phyloP scores from a whole-genome alignment of 768 basidiomycete species.

The Postia placenta region DNA sequence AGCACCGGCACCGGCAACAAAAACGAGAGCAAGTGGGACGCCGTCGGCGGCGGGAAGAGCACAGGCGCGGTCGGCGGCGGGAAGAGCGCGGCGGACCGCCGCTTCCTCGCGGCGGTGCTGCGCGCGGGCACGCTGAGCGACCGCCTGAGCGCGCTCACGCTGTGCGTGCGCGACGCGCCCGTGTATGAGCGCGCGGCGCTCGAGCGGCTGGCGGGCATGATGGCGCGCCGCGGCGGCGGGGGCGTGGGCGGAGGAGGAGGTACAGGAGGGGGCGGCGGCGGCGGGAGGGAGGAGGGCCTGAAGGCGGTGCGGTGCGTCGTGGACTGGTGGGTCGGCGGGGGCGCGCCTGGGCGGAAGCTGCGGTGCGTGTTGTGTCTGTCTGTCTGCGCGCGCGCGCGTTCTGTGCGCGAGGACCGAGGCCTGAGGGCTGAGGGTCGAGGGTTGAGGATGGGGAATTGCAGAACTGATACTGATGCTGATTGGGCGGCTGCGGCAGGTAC shows the following conservation, averaged over 20 bases:
- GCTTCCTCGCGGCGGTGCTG: constrained; percentile 82
- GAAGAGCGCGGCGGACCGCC: constrained; percentile 44
- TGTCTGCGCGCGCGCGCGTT: not conserved
- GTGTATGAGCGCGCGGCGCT: constrained; percentile 80
- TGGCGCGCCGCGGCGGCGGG: constrained; percentile 60
- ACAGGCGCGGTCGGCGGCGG: constrained; percentile 37
- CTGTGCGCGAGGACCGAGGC: too few species aligned
- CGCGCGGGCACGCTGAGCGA: constrained; percentile 88
- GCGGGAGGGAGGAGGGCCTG: constrained; percentile 87
- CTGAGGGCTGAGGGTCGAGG: too few species aligned
- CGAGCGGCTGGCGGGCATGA: constrained; percentile 69
- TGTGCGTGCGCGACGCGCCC: constrained; percentile 85
- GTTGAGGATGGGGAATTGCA: too few species aligned
- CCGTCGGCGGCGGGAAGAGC: constrained; percentile 50
- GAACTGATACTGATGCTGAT: not conserved
- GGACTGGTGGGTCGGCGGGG: constrained; percentile 97
- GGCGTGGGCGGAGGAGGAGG: too few species aligned
- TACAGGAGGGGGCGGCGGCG: constrained; percentile 35
- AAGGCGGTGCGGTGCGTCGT: constrained; percentile 88
- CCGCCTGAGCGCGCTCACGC: constrained; percentile 82
- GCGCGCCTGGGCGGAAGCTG: constrained; percentile 82
- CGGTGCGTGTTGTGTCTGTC: constrained; percentile 68
- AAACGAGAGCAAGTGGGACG: too few species aligned
- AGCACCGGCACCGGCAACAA: too few species aligned
- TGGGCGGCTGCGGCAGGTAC: constrained; percentile 47